Base-by-base conservation (phyloP, 2,329 filamentous ascomycete species). In the Stemphylium lycopersici region DNA sequence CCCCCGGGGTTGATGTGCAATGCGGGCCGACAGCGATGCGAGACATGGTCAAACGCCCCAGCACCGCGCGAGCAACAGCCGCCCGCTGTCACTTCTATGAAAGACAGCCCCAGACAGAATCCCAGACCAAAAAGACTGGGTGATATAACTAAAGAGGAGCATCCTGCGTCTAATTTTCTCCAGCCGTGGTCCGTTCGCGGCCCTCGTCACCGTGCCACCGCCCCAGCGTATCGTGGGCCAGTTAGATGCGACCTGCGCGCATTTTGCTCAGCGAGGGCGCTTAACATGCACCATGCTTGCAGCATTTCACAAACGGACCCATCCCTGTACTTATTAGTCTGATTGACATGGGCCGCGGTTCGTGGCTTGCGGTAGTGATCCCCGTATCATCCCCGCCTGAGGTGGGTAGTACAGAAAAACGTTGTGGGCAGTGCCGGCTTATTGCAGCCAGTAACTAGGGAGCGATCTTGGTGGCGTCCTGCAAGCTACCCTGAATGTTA, bases 81-180 rank as follows among this genome's bases (percentile, higher is more conserved):
- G 32, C 32, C 31, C 41, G 26, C 26, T 29, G 26, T 29, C 26
- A 29, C 26, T 29, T 5, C 26, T 29, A 38, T 37, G 41, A 32
- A 32, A 44, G 15, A 45, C 56, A 41, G 52, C 48, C 58, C 59
- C 61, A 56, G 59, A 38, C 40, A 48, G 44, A 48, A 22, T 6
- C 33, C 33, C 33, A 50, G 18, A 16, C n/a, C 24, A 29, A 18
- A 20, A 58, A 44, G 43, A 41, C 44, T 45, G 49, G 49, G 50
- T 56, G 64, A 67, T 66, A 66, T 66, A 58, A 56, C 61, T 62
- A 60, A 60, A 66, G 52, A 61, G 53, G 62, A 64, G 46, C 44
- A 39, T 45, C 49, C 47, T 71, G 70, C 69, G 69, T 67, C 65
- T 71, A 72, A 63, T 63, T 43, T n/a, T 42, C 37, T 33, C 12